Evolutionary conservation across 202 grass and related monocot genomes (phyloP), one percentile per base, ranked within the genome.

Genomic region (Dendrocalamus latiflorus): DNA sequence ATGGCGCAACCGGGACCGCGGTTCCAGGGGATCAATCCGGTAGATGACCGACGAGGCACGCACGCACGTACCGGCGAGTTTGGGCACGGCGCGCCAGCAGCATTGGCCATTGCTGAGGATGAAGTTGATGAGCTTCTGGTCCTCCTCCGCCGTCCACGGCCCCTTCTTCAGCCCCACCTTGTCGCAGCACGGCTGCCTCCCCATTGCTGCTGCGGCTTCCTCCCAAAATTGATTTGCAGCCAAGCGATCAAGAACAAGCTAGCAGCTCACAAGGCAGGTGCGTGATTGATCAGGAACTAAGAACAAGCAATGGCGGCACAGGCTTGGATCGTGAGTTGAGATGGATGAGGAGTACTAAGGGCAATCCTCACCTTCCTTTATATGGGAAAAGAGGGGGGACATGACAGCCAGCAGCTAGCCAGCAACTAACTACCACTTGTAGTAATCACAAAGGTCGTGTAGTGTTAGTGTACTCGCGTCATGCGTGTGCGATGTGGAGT

Each of bases 151-250:
- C 36, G 92, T 94, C 94, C 94, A 97, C 8, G 89, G 90, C 5
- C 94, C 94, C 86, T 93, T 97, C 88, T 97, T 97, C 86, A 97
- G 30, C 20, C 91, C 94, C 60, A 94, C 88, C 88, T 91, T 97
- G 45, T 97, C 94, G 79, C 92, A 97, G 82, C 92, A 94, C 49
- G 94, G 94, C 54, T 94, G 88, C 88, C 94, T 92, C 44, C 92
- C 94, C 94, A 97, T 94, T 86, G 59, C 6, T 11, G 9, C 20
- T n/a, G n/a, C n/a, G n/a, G n/a, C n/a, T n/a, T n/a, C n/a, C n/a
- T n/a, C n/a, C n/a, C n/a, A n/a, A n/a, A n/a, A n/a, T n/a, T n/a
- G n/a, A n/a, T n/a, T n/a, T n/a, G n/a, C n/a, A n/a, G n/a, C n/a
- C n/a, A n/a, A n/a, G n/a, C n/a, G n/a, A n/a, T n/a, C n/a, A n/a